phyloP scores from a whole-genome alignment of 768 basidiomycete species.

The Amanita rubescens region DNA sequence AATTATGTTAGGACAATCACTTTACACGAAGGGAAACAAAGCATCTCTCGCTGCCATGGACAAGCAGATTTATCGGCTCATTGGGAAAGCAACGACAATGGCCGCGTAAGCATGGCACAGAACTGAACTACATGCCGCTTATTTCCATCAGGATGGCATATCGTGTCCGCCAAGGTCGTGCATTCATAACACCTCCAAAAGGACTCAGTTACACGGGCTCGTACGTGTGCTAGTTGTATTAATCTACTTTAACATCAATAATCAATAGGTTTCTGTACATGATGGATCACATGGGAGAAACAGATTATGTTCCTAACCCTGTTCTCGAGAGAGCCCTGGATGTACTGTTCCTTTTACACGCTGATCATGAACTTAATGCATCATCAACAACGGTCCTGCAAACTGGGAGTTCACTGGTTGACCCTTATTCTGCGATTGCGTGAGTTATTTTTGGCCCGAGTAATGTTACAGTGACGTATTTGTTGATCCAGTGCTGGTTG shows the following conservation, averaged over 20 bases:
- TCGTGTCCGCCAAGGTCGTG: constrained; percentile 83
- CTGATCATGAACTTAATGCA: constrained; percentile 89
- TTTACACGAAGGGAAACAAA: constrained; percentile 63
- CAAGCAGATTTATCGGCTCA: constrained; percentile 84
- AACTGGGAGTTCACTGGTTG: constrained; percentile 82
- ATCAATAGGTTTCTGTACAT: constrained; percentile 72
- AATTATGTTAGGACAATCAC: constrained; percentile 53
- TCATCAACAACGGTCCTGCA: constrained; percentile 82
- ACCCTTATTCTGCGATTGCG: constrained; percentile 85
- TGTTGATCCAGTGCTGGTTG: constrained; percentile 59
- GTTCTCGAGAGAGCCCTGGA: constrained; percentile 85
- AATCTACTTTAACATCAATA: background rate
- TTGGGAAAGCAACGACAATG: constrained; percentile 83
- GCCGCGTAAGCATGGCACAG: constrained; percentile 53
- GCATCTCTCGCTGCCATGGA: constrained; percentile 76
- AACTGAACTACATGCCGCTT: background rate
- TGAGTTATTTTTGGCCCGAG: constrained; percentile 24
- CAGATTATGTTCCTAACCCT: constrained; percentile 73
- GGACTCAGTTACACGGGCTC: constrained; percentile 81
- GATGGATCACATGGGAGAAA: constrained; percentile 74
- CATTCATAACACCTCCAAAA: constrained; percentile 78
- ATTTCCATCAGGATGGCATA: constrained; percentile 69
- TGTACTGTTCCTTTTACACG: constrained; percentile 80
- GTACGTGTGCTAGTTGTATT: constrained; percentile 33
- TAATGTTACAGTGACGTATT: background rate